Conservation (phyloP, 495 filamentous ascomycete genomes). For the Elasticomyces elasticus region DNA sequence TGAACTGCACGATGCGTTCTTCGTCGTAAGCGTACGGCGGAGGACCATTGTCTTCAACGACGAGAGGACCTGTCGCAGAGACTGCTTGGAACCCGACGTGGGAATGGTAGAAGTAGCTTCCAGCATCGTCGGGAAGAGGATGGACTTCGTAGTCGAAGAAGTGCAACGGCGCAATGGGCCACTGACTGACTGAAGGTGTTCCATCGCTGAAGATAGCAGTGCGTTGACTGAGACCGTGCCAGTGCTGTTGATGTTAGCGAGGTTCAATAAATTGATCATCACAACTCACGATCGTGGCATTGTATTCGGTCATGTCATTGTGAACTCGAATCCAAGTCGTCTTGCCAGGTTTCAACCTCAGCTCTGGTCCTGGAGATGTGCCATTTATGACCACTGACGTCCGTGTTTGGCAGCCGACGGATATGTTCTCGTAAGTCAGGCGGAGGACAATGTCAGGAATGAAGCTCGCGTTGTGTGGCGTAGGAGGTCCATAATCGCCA, state of each 20-base stretch:
- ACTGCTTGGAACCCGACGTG: conserved; percentile 37
- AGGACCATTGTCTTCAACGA: conserved; percentile 41
- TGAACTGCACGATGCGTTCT: conserved; percentile 43
- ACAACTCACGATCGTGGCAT: conserved; percentile 44
- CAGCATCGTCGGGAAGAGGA: conserved; percentile 17
- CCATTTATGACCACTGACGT: conserved; percentile 44
- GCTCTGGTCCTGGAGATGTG: conserved; percentile 42
- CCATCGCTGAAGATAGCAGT: conserved; percentile 50
- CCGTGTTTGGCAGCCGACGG: conserved; percentile 37
- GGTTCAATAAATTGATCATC: too few species aligned
- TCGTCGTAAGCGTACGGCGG: conserved; percentile 45
- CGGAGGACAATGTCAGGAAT: conserved; percentile 43
- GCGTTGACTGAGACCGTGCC: conserved; percentile 48
- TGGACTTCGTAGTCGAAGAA: conserved; percentile 52
- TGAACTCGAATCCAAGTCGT: conserved; percentile 50
- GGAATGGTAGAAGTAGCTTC: conserved; percentile 28
- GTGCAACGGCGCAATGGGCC: conserved; percentile 48
- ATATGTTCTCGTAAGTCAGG: conserved; percentile 33
- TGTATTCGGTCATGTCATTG: conserved; percentile 45
- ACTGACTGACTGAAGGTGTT: conserved; percentile 42
- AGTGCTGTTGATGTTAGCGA: conserved; percentile 37
- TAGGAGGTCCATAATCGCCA: conserved; percentile 2
- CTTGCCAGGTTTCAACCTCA: conserved; percentile 39
- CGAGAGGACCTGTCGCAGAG: conserved; percentile 43
- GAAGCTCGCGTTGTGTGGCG: conserved; percentile 35